Evolutionary conservation across 208 protist genomes (phyloP), one percentile per base, ranked within the genome.

Genomic region (Wallacemonas sp.): DNA sequence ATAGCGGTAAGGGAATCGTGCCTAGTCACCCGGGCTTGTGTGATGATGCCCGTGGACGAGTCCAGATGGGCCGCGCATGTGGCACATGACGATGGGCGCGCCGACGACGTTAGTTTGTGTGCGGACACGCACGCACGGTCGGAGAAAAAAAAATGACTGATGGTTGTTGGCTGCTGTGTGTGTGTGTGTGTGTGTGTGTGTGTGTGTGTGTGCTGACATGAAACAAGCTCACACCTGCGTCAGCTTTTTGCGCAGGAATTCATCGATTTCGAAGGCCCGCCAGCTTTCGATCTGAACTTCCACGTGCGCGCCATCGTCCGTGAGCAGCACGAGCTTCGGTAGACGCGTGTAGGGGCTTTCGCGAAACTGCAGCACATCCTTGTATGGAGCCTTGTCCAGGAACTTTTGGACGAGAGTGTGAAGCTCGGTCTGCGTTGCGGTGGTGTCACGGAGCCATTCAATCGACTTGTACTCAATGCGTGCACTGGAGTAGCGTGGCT

Each of bases 221-320:
- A n/a, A n/a, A n/a, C n/a, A 22, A 30, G 1, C 54, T 30, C 32
- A 61, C 3, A 37, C n/a, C 46, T 71, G 38, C 0, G 19, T 17
- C 17, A 78, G 65, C 37, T 73, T 82, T 32, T 78, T 73, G 4
- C 24, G 62, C 10, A 83, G 46, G 33, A 83, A 60, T 22, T 83
- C 38, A 36, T 83, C 57, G 12, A 83, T 32, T 26, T 68, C 21
- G 44, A 44, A 22, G 26, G 63, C 44, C 2, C 32, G 6, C 38
- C 72, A 57, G n/a, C 64, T 66, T 34, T 68, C 61, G 37, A 68
- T 68, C 10, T 63, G 36, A 44, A 58, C 41, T 13, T 66, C 33
- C 30, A 71, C 37, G 3, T 73, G 41, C 6, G 68, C 58, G 5
- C 19, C 48, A 10, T 77, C 38, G 0, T 41, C 63, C 8, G 45